Evolutionary conservation across 1,284 basidiomycete species (phyloP).

Genomic region (Sutorius eximius): DNA sequence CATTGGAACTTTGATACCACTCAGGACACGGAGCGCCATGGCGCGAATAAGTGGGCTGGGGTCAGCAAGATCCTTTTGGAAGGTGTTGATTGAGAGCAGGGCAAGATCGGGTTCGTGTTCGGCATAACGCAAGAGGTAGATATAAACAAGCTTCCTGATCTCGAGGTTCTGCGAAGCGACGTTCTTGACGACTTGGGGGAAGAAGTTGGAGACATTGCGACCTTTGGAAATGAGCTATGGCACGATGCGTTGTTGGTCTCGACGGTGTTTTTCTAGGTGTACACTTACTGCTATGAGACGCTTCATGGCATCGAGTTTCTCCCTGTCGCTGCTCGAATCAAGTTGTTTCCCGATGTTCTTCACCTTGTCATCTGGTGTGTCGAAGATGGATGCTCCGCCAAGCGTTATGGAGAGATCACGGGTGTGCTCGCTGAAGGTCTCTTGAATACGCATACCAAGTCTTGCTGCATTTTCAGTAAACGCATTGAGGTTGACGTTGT

Average conservation of each 20-base stretch:
- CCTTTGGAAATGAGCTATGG: slow-evolving; percentile 87
- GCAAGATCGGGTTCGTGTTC: slow-evolving; percentile 92
- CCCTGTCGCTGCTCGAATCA: slow-evolving; percentile 81
- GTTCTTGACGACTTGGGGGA: slow-evolving; percentile 93
- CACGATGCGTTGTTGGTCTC: slow-evolving; percentile 11
- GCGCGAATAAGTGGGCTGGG: slow-evolving; percentile 89
- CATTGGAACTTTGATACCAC: slow-evolving; percentile 87
- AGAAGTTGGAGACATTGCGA: slow-evolving; percentile 88
- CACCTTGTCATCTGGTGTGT: slow-evolving; percentile 68
- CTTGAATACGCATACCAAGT: slow-evolving; percentile 75
- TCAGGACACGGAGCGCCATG: slow-evolving; percentile 93
- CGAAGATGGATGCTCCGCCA: slow-evolving; percentile 59
- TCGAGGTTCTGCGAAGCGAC: slow-evolving; percentile 90
- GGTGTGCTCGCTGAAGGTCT: slow-evolving; percentile 76
- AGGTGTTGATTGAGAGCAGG: slow-evolving; percentile 96
- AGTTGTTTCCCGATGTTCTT: slow-evolving; percentile 82
- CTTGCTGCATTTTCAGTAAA: slow-evolving; percentile 78
- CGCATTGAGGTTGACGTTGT: slow-evolving; percentile 60
- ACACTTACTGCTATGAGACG: slow-evolving; percentile 81
- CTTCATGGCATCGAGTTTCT: slow-evolving; percentile 93
- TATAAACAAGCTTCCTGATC: slow-evolving; percentile 96
- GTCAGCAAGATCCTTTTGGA: slow-evolving; percentile 95
- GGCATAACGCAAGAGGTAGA: slow-evolving; percentile 93
- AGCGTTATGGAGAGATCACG: slow-evolving; percentile 63
- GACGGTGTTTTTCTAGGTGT: slow-evolving; percentile 1